These are phyloP conservation scores for Ogataea neopini DNA, from an alignment of 805 yeast genomes.

Conservation along the genomic window DNA sequence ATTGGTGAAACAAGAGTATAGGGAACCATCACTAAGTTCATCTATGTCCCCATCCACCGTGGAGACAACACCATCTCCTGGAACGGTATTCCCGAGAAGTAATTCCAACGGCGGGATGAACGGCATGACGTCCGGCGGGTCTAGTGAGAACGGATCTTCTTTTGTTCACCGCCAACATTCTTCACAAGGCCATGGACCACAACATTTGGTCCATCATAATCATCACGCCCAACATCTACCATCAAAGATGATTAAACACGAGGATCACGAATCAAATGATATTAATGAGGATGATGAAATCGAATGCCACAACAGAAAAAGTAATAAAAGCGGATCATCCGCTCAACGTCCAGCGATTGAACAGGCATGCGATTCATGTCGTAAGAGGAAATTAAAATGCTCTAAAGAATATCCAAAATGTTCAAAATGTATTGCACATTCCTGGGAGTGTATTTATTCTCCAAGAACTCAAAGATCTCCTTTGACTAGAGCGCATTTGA, in stretches of 20 bases:
- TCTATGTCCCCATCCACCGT: constrained; percentile 2
- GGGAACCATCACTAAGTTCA: neutral
- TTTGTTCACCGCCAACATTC: constrained; percentile 27
- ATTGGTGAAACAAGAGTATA: neutral
- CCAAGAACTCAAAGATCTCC: constrained; percentile 81
- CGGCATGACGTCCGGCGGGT: neutral
- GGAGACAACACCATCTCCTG: constrained; percentile 1
- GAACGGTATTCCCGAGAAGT: constrained; percentile 1
- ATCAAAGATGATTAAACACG: constrained; percentile 3
- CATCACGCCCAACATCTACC: constrained; percentile 19
- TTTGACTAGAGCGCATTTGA: constrained; percentile 75
- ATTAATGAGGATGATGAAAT: neutral
- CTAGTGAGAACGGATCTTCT: constrained; percentile 7
- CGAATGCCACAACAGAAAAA: neutral
- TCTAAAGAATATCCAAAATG: constrained; percentile 79
- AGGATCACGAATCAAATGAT: constrained; percentile 1
- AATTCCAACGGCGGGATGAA: neutral
- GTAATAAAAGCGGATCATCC: neutral
- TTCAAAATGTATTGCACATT: constrained; percentile 67
- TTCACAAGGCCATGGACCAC: constrained; percentile 26
- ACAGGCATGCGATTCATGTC: constrained; percentile 80
- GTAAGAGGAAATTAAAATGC: constrained; percentile 77
- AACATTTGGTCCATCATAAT: constrained; percentile 20
- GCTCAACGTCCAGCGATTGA: constrained; percentile 36
- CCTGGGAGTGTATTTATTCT: constrained; percentile 75